These are phyloP conservation scores for Clohesyomyces aquaticus DNA, from an alignment of 495 filamentous ascomycete genomes.

Conservation along the genomic window DNA sequence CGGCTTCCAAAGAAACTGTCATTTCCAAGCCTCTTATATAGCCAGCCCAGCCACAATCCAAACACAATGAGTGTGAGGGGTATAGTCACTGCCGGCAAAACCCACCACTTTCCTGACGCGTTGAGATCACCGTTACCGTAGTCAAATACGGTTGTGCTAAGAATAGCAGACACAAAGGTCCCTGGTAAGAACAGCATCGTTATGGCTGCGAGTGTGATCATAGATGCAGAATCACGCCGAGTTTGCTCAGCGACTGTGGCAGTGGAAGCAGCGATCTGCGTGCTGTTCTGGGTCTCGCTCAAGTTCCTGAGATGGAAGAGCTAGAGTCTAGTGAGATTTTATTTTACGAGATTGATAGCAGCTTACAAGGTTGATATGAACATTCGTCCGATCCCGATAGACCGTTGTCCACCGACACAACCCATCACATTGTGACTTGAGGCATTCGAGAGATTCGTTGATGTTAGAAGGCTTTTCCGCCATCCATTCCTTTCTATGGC, in stretches of 20 bases:
- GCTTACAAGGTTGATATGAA: conserved; percentile 25
- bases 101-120: conserved; percentile 24
- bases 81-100: conserved; percentile 12
- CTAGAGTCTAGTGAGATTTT: conserved; percentile 15
- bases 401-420: conserved; percentile 3
- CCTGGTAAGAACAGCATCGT: conserved; percentile 50
- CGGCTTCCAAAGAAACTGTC: no score
- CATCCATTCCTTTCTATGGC: neutral
- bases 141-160: conserved; percentile 27
- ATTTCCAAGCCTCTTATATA: conserved; percentile 1
- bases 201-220: conserved; percentile 49
- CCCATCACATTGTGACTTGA: conserved; percentile 14
- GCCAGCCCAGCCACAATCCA: conserved; percentile 18
- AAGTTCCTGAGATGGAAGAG: neutral
- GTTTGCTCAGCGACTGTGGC: conserved; percentile 43
- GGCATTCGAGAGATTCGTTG: conserved; percentile 8
- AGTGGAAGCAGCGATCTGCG: conserved; percentile 39
- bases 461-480: neutral
- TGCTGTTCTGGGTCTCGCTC: conserved; percentile 11
- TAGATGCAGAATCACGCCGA: conserved; percentile 46
- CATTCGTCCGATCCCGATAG: conserved; percentile 26
- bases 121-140: conserved; percentile 2
- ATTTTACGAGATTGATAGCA: neutral
- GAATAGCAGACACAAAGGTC: conserved; percentile 41
- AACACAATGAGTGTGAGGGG: conserved; percentile 19